Base-by-base conservation (phyloP, 176 grass and related monocot genomes). In the Luzula sylvatica region DNA sequence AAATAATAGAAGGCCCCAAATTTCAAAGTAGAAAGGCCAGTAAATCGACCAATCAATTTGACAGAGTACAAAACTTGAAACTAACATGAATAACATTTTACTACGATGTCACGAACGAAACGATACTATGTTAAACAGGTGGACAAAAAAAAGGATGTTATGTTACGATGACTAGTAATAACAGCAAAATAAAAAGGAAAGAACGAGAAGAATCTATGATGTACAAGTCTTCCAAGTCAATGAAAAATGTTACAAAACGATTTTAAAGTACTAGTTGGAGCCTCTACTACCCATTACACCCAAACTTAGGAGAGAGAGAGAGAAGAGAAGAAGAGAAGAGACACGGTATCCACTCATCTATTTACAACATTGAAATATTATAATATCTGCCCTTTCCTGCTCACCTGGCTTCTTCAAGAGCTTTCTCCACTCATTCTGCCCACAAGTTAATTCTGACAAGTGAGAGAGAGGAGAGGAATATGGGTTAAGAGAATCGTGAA, bases 281-380 rank as follows among this genome's bases (percentile, higher is more conserved):
- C 56, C 47, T 64, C 60, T 64, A 64, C 60, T 64, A 64, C 42
- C 26, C 25, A 35, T 35, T 50, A 64, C 60, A 64, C 60, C 43
- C 25, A 49, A 35, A 64, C 59, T 46, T 29, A 64, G 42, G 43
- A 49, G 42, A 64, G 43, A 64, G 29, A 35, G 30, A n/a, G n/a
- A 35, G 0, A 35, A 35, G 30, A 35, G 30, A 35, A 9, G 9
- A 9, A 35, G 30, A 35, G 30, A 35, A 35, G 30, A 35, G 30
- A 2, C 30, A 7, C 30, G 9, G 30, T 64, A 64, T 64, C 60
- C 60, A 50, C 55, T 42, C 30, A 35, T 35, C 60, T 64, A 64
- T 64, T 64, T 64, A 64, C 60, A 29, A 24, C 23, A 64, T n/a
- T n/a, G n/a, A n/a, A n/a, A n/a, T n/a, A n/a, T n/a, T n/a, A 64